These are phyloP conservation scores for Ceratobasidium sp. DNA, from an alignment of 1,284 basidiomycete genomes.

Conservation along the genomic window DNA sequence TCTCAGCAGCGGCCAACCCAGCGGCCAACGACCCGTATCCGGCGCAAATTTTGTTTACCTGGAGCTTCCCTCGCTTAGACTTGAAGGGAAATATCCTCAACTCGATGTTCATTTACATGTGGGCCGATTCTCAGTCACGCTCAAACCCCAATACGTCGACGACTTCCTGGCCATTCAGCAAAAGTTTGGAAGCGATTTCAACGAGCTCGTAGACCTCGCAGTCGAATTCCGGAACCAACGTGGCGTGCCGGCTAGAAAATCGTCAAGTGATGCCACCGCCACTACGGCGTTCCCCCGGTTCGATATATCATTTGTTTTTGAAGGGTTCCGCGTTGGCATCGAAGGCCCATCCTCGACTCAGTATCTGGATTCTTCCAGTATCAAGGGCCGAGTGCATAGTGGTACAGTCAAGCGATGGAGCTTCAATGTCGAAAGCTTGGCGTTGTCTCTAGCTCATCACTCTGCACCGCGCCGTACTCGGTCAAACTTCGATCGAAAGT, in stretches of 20 bases:
- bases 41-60: constrained; percentile 63
- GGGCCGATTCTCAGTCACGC: constrained; percentile 73
- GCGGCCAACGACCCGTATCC: constrained; percentile 63
- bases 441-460: constrained; percentile 76
- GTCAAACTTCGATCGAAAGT: constrained; percentile 64
- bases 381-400: constrained; percentile 68
- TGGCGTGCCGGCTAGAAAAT: constrained; percentile 47
- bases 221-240: constrained; percentile 66
- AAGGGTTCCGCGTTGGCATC: constrained; percentile 80
- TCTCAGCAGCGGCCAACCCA: constrained; percentile 37
- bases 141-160: constrained; percentile 84
- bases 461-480: constrained; percentile 52
- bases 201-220: constrained; percentile 74
- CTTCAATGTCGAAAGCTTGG: constrained; percentile 72
- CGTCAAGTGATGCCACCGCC: constrained; percentile 47
- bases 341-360: constrained; percentile 76
- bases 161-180: constrained; percentile 81
- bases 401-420: constrained; percentile 65
- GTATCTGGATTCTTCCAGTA: constrained; percentile 73
- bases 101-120: constrained; percentile 69
- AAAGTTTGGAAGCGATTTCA: constrained; percentile 87
- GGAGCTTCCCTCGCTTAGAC: constrained; percentile 69
- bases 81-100: constrained; percentile 64
- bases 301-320: constrained; percentile 68
- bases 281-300: constrained; percentile 28